Evolutionary conservation across 2,329 filamentous ascomycete genomes (phyloP), one percentile per base, ranked within the genome.

Genomic region (Colletotrichum abscissum): DNA sequence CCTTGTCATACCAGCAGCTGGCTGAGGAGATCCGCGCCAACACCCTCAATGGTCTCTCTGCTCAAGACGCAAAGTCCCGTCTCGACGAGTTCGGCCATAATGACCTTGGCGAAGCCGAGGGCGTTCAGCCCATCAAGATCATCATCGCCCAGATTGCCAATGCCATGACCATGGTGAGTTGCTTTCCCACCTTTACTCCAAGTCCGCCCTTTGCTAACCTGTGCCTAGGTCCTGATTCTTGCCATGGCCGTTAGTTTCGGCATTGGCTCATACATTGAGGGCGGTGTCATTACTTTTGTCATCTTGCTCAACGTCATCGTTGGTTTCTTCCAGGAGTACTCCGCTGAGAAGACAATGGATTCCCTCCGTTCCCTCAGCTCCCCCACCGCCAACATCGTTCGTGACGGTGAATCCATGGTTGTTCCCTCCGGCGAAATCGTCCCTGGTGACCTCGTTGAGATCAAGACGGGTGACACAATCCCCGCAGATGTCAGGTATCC

Each of bases 101-200:
- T 77, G 87, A 91, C 71, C 83, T 93, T 4, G 88, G 89, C 65
- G 87, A 90, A 52, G 86, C 81, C 1, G 85, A 86, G 71, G 87
- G 88, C 7, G 89, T 92, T 33, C 87, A 86, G 55, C 85, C 87
- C 28, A 79, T 86, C 58, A 90, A 91, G 78, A 92, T 92, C 70
- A 79, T 92, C 22, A 80, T 92, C 55, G 84, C 88, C 55, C 91
- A 92, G 78, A 82, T 92, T 59, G 90, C 90, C 59, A 92, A 92
- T 79, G 90, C 90, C 12, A 92, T 92, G 91, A 92, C 88, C 75
- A 80, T 92, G 79, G 90, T 64, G 49, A 64, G 28, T 28, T 14
- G 1, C 35, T 33, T 9, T 33, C 22, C 16, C 12, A 14, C 8
- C 26, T 14, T 9, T 3, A 4, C 7, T 4, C 16, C 8, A 30